Evolutionary conservation across 192 early-diverging fungal genomes (phyloP).

Genomic region (Piromyces sp.): DNA sequence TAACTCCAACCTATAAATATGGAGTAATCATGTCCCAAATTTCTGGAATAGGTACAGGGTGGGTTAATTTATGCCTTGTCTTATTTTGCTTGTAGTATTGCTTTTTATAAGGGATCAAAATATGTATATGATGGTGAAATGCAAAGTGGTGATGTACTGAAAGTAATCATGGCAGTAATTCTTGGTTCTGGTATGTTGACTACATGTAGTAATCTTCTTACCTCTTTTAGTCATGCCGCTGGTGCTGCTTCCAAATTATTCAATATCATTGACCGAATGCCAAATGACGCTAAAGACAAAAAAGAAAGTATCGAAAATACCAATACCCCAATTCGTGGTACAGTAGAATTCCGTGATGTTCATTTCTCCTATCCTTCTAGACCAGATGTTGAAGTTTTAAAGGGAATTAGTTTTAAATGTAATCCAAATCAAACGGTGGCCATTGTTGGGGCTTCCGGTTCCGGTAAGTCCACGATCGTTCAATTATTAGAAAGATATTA

Average conservation of each 20-base stretch:
- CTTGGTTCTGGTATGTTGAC: conserved; percentile 43
- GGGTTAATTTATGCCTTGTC: too few relatives aligned
- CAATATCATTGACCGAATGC: conserved; percentile 60
- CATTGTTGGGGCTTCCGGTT: conserved; percentile 73
- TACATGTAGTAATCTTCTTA: conserved; percentile 47
- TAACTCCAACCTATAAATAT: too few relatives aligned
- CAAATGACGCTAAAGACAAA: conserved; percentile 11
- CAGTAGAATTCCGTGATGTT: conserved; percentile 58
- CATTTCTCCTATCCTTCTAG: conserved; percentile 69
- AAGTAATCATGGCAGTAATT: conserved; percentile 75
- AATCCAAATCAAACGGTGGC: conserved; percentile 64
- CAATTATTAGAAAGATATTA: conserved; percentile 77
- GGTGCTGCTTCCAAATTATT: conserved; percentile 74
- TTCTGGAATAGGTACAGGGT: too few relatives aligned
- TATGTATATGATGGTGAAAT: conserved; percentile 21
- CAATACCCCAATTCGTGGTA: too few relatives aligned
- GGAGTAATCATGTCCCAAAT: too few relatives aligned
- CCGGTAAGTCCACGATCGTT: conserved; percentile 75
- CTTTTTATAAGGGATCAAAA: conserved; percentile 36
- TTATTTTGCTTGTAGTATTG: conserved; percentile 12
- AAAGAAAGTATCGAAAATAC: too few relatives aligned
- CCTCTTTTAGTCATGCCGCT: conserved; percentile 48
- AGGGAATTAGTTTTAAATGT: conserved; percentile 35
- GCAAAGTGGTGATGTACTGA: conserved; percentile 35
- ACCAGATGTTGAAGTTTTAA: conserved; percentile 61